These are phyloP conservation scores for Brachypodium distachyon DNA, from an alignment of 202 grass and related monocot genomes.

Conservation along the genomic window DNA sequence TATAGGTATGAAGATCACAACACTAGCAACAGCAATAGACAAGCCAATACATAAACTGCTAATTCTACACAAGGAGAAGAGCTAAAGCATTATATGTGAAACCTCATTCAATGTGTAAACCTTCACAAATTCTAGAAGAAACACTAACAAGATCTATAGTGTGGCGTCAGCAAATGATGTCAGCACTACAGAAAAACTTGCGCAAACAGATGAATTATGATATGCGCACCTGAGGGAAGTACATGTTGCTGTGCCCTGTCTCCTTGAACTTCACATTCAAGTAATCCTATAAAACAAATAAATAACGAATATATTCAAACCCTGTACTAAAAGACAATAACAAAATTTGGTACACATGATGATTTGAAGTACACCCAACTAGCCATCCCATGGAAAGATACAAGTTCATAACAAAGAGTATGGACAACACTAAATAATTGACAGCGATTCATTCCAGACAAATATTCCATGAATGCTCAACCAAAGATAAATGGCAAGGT, in stretches of 20 bases:
- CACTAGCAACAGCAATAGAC: background rate
- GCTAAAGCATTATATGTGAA: background rate
- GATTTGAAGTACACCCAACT: background rate
- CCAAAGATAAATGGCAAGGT: background rate
- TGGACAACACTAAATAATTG: background rate
- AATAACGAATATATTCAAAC: background rate
- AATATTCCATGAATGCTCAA: background rate
- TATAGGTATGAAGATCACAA: constrained; percentile 2
- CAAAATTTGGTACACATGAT: background rate
- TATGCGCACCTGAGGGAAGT: constrained; percentile 75
- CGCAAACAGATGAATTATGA: background rate
- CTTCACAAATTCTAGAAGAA: background rate
- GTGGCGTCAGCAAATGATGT: background rate
- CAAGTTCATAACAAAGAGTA: background rate
- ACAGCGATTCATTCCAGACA: background rate
- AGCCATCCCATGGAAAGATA: background rate
- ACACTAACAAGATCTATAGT: background rate
- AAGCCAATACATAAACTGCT: background rate
- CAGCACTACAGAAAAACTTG: background rate
- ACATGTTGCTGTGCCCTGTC: constrained; percentile 97
- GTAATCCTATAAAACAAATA: constrained; percentile 57
- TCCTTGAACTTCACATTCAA: constrained; percentile 97
- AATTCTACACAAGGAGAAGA: background rate
- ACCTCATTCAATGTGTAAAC: background rate
- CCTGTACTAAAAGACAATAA: background rate